Percentiles rank a stretch among this genome's conserved stretches.
These are phyloP conservation scores for Mortierella sp. DNA, from an alignment of 371 early-diverging fungal genomes.

Conservation along the genomic window DNA sequence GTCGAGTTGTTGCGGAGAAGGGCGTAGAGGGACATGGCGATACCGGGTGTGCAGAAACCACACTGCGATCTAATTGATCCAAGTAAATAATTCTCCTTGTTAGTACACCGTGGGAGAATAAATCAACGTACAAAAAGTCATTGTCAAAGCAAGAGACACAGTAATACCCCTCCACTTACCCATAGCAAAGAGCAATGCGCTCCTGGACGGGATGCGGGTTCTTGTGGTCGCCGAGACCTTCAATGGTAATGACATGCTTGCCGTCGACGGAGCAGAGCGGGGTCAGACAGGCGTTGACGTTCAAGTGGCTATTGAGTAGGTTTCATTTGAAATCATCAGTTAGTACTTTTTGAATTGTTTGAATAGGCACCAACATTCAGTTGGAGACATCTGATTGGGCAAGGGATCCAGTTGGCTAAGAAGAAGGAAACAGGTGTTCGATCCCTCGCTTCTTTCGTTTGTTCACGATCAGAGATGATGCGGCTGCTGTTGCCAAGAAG, in stretches of 20 bases:
- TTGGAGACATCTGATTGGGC: background rate
- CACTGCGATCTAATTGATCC: conserved; percentile 76
- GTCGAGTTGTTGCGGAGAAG: conserved; percentile 74
- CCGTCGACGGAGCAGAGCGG: conserved; percentile 80
- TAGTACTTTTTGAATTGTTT: background rate
- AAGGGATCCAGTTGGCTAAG: background rate
- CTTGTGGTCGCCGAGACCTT: conserved; percentile 77
- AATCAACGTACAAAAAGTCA: too few species aligned
- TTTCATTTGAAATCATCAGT: background rate
- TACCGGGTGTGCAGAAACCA: conserved; percentile 89
- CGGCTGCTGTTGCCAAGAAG: background rate
- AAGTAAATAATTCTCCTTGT: background rate
- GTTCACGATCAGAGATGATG: background rate
- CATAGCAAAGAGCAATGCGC: conserved; percentile 71
- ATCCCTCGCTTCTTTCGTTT: too few species aligned
- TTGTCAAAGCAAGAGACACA: background rate
- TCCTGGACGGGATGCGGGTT: conserved; percentile 82
- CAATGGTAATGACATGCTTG: conserved; percentile 86
- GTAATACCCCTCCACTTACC: conserved; percentile 29
- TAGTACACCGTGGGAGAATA: background rate
- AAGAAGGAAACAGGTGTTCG: background rate
- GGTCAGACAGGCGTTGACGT: conserved; percentile 83
- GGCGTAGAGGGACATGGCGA: conserved; percentile 87
- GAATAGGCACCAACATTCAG: background rate
- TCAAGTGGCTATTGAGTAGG: conserved; percentile 57